These are phyloP conservation scores for Solanum chacoense DNA, from an alignment of 305 asterid species.

Conservation along the genomic window DNA sequence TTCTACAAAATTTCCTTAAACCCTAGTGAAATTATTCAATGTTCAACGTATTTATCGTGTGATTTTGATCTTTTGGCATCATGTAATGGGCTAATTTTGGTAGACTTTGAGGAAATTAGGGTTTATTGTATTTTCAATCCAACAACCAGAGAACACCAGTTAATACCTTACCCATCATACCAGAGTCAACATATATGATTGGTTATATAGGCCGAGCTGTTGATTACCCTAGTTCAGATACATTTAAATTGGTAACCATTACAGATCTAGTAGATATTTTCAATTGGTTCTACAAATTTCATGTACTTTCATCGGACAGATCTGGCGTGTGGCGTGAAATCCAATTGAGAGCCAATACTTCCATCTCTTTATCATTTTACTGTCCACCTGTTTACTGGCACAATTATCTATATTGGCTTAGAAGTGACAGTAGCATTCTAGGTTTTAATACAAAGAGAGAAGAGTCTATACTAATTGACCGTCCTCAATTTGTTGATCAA, in stretches of 20 bases:
- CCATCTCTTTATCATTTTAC: not conserved
- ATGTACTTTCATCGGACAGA: not conserved
- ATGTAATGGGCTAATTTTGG: not conserved
- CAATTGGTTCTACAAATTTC: not conserved
- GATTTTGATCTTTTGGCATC: not conserved
- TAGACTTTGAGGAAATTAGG: not conserved
- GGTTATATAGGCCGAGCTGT: not conserved
- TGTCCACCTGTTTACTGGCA: not conserved
- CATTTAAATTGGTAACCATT: not conserved
- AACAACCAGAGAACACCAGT: not conserved
- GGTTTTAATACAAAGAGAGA: not conserved
- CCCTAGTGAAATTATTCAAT: not conserved
- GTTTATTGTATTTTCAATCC: not conserved
- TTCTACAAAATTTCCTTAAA: not conserved
- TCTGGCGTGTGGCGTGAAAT: not conserved
- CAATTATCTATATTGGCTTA: not conserved
- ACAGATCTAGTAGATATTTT: not conserved
- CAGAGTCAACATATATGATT: not conserved
- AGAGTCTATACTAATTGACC: not conserved
- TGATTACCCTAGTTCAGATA: not conserved
- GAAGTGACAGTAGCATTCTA: not conserved
- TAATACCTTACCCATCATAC: not conserved
- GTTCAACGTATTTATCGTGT: not conserved
- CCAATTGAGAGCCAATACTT: not conserved
- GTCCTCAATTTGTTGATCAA: not conserved